These are phyloP conservation scores for Wallacemonas sp. DNA, from an alignment of 208 protist genomes.

Conservation along the genomic window DNA sequence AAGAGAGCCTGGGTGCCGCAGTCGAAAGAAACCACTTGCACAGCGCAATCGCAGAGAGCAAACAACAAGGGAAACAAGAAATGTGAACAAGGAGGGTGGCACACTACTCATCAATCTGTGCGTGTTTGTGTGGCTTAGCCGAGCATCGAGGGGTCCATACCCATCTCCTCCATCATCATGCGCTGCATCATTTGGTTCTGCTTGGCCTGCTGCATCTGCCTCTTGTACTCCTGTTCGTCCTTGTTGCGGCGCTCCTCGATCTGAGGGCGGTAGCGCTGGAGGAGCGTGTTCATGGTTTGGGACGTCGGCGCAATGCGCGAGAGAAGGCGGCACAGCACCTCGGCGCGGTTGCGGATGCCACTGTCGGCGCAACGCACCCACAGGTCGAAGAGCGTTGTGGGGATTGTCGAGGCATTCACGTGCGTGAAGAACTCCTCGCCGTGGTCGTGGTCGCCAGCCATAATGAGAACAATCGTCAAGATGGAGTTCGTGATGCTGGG, in stretches of 20 bases:
- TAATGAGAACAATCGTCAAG: conserved; percentile 70
- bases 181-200: conserved; percentile 85
- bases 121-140: conserved; percentile 12
- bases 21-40: too few relatives aligned
- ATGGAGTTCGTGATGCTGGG: conserved; percentile 55
- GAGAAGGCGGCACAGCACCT: conserved; percentile 63
- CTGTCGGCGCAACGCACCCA: conserved; percentile 68
- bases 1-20: not conserved
- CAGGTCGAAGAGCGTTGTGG: conserved; percentile 67
- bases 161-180: conserved; percentile 91
- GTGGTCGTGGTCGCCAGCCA: conserved; percentile 59
- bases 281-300: conserved; percentile 24
- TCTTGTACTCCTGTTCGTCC: conserved; percentile 80
- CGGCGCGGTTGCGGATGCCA: conserved; percentile 57
- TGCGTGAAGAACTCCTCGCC: conserved; percentile 52
- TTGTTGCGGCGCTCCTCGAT: conserved; percentile 73
- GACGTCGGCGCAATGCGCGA: conserved; percentile 42
- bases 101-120: too few relatives aligned
- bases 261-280: conserved; percentile 63
- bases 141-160: conserved; percentile 63
- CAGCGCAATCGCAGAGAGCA: too few relatives aligned
- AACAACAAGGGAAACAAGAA: conserved; percentile 12
- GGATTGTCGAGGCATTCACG: conserved; percentile 44
- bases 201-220: conserved; percentile 79
- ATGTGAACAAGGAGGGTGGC: conserved; percentile 12